phyloP scores from a whole-genome alignment of 2,329 filamentous ascomycete genomes.

The Juglanconis sp. region DNA sequence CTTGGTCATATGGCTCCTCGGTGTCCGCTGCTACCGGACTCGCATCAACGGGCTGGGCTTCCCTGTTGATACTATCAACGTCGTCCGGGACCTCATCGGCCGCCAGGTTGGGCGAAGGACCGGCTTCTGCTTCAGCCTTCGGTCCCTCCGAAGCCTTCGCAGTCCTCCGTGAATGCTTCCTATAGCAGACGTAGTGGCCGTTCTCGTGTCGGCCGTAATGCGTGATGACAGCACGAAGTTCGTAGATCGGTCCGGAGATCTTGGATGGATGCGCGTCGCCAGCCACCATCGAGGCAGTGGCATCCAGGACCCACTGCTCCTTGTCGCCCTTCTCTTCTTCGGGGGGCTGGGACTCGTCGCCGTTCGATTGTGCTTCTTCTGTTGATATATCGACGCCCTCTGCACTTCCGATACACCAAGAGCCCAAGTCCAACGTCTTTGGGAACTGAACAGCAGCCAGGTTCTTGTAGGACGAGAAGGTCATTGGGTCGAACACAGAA shows the following conservation, averaged over 20 bases:
- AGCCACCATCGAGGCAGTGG: slow-evolving; percentile 70
- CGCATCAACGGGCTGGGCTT: slow-evolving; percentile 20
- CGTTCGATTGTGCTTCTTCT: slow-evolving; percentile 1
- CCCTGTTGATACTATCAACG: slow-evolving; percentile 5
- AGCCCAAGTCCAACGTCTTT: slow-evolving; percentile 66
- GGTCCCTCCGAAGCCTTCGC: slow-evolving; percentile 30
- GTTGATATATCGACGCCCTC: slow-evolving; percentile 21
- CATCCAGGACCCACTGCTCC: slow-evolving; percentile 70
- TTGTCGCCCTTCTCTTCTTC: slow-evolving; percentile 28
- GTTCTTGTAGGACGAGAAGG: slow-evolving; percentile 80
- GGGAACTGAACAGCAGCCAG: slow-evolving; percentile 77
- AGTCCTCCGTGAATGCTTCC: slow-evolving; percentile 68
- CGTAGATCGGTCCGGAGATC: slow-evolving; percentile 62
- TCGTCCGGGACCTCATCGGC: slow-evolving; percentile 26
- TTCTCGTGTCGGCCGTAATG: slow-evolving; percentile 92
- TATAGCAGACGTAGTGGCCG: slow-evolving; percentile 91
- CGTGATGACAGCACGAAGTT: slow-evolving; percentile 78
- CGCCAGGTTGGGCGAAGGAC: slow-evolving; percentile 19
- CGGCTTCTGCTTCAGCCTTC: slow-evolving; percentile 14
- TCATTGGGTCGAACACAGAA: slow-evolving; percentile 83
- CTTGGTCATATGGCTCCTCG: slow-evolving; percentile 16
- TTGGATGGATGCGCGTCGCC: slow-evolving; percentile 48
- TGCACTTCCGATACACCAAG: slow-evolving; percentile 77
- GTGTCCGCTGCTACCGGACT: background rate
- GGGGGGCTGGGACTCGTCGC: slow-evolving; percentile 21